Percentiles rank a stretch among this genome's conserved stretches.
phyloP scores from a whole-genome alignment of 1,284 basidiomycete genomes.

The Ceratobasidium sp. region DNA sequence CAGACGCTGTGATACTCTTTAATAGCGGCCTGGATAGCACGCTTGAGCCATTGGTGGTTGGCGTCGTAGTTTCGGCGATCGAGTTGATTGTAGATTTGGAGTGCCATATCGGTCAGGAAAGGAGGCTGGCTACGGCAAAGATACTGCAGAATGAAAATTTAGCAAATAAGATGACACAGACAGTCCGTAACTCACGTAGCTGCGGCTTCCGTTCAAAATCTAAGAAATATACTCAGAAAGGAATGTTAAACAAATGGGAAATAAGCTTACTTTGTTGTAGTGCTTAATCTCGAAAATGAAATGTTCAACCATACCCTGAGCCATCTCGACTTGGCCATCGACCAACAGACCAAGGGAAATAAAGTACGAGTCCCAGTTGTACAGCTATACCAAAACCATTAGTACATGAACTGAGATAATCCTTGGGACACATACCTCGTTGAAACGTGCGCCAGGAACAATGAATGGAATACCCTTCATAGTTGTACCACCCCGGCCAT shows the following conservation, averaged over 20 bases:
- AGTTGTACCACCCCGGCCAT: constrained; percentile 76
- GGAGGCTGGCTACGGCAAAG: constrained; percentile 96
- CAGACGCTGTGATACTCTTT: constrained; percentile 99
- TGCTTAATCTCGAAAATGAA: constrained; percentile 99
- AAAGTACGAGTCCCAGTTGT: constrained; percentile 96
- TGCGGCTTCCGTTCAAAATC: constrained; percentile 53
- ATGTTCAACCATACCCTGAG: constrained; percentile 97
- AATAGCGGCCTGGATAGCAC: constrained; percentile 94
- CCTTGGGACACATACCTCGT: constrained; percentile 75
- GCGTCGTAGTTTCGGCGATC: constrained; percentile 82
- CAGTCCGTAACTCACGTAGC: constrained; percentile 45
- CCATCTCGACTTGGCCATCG: constrained; percentile 92
- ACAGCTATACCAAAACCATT: constrained; percentile 59
- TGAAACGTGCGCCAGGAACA: constrained; percentile 96
- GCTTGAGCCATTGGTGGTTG: constrained; percentile 92
- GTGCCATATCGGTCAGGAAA: constrained; percentile 97
- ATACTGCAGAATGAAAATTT: constrained; percentile 65
- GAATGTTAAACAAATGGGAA: constrained; percentile 13
- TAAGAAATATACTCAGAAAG: constrained; percentile 42
- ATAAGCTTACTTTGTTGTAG: constrained; percentile 76
- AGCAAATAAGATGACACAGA: constrained; percentile 60
- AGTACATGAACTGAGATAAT: constrained; percentile 46
- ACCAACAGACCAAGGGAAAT: constrained; percentile 93
- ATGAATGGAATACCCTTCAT: constrained; percentile 95
- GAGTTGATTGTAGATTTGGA: constrained; percentile 96